Evolutionary conservation across 2,329 filamentous ascomycete genomes (phyloP).

Genomic region (Pseudogymnoascus sp.): DNA sequence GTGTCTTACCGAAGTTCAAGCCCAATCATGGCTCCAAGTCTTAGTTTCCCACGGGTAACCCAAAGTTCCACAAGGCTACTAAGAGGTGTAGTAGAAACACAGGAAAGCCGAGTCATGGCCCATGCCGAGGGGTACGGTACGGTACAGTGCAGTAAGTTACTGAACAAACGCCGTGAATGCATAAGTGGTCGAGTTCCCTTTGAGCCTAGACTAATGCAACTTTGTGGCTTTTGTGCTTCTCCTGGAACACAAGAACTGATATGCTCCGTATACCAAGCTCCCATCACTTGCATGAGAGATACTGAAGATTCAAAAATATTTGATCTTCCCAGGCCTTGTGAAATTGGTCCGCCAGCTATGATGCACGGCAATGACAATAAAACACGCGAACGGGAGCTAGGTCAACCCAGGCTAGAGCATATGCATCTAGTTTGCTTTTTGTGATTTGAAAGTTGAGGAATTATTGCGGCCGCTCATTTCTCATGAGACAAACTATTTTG

Average conservation of each 20-base stretch:
- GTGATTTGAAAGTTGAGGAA: constrained; percentile 7
- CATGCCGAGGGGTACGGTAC: not conserved
- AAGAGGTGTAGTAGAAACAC: not conserved
- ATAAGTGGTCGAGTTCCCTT: not conserved
- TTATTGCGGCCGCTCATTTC: constrained; percentile 4
- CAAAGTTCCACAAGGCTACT: constrained; percentile 7
- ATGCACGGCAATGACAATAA: constrained; percentile 7
- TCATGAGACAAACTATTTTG: constrained; percentile 3
- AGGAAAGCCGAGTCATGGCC: not conserved
- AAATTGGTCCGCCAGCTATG: constrained; percentile 4
- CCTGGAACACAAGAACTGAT: not conserved
- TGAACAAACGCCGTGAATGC: not conserved
- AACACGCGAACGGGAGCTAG: constrained; percentile 7
- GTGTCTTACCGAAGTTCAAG: not conserved
- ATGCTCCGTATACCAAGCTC: not conserved
- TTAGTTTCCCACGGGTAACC: constrained; percentile 1
- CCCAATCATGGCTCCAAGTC: constrained; percentile 3
- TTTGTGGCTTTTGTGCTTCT: not conserved
- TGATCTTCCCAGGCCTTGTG: not conserved
- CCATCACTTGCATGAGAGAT: not conserved
- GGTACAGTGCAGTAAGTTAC: not conserved
- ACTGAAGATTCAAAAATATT: not conserved
- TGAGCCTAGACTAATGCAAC: not conserved
- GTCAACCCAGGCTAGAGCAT: not conserved
- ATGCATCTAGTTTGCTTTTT: not conserved